Evolutionary conservation across 129 eudicot species (phyloP), one percentile per base, ranked within the genome.

Genomic region (Arctium minus): DNA sequence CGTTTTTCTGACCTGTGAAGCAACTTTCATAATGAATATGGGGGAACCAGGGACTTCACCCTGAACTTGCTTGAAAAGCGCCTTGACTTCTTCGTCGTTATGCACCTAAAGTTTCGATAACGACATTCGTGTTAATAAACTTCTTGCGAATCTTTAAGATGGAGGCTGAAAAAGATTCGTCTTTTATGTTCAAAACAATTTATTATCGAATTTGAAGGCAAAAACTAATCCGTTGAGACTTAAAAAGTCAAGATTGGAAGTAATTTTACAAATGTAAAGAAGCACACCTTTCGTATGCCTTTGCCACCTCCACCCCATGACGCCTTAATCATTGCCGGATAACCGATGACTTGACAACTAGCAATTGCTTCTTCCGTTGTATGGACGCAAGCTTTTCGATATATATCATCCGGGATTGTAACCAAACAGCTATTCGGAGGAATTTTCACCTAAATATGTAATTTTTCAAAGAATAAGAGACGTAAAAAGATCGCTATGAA

Each of bases 11-110:
- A 96, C 99, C 99, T 96, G 99, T 40, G 99, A 93, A 86, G 99
- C 99, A 80, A 96, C 92, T 86, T 96, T 96, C 99, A 96, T 96
- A 42, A 93, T 93, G 80, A 96, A 96, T 85, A 96, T 91, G 13
- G 99, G 99, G 67, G 99, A 96, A 65, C 99, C 99, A n/a, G 99
- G 99, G 75, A 96, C 99, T 91, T 96, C 99, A 85, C 99, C 99
- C 82, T 96, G 99, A 77, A 96, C 99, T 93, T 96, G 99, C 88
- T 96, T 96, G 82, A 96, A 96, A 81, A 96, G 83, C 64, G 99
- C 98, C 88, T 85, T 90, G 15, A 96, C 99, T 89, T 96, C 99
- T 81, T 96, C 99, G 48, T 93, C 99, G 77, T 91, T 96, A 87
- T 91, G 97, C 75, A 96, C 99, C 99, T 78, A 31, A 86, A 80